Conservation (phyloP, 345 rosid genomes). For the Sonneratia caseolaris region DNA sequence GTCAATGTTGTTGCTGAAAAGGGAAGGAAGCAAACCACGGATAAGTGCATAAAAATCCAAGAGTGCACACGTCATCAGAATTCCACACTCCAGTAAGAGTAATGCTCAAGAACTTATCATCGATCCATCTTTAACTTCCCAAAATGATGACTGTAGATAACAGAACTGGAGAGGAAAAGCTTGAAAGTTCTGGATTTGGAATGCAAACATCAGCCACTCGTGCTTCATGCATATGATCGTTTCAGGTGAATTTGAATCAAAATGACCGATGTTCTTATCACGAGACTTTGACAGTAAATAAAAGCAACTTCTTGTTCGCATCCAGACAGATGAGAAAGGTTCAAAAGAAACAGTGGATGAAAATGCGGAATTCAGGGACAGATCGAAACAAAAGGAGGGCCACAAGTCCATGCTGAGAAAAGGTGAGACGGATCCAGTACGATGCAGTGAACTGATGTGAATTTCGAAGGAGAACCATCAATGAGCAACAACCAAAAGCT, state of each 20-base stretch:
- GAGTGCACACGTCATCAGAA: background rate
- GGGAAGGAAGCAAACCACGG: background rate
- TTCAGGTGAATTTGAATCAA: conserved; percentile 1
- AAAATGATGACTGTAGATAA: background rate
- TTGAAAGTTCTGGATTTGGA: background rate
- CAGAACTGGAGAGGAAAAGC: background rate
- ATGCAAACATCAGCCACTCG: background rate
- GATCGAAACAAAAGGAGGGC: too few species aligned
- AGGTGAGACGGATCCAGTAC: background rate
- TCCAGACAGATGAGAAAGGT: background rate
- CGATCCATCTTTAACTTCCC: background rate
- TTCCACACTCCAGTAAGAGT: background rate
- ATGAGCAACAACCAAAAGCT: background rate
- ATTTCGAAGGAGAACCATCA: background rate
- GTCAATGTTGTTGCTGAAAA: conserved; percentile 74
- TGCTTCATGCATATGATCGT: background rate
- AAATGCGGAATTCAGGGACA: background rate
- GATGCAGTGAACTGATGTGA: background rate
- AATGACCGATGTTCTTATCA: background rate
- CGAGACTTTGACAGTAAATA: background rate
- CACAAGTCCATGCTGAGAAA: background rate
- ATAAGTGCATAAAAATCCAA: background rate
- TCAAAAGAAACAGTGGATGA: background rate
- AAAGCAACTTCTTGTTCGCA: background rate
- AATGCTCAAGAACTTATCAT: background rate